A percentile compares a stretch with the other conserved stretches of the same genome.
phyloP scores from a whole-genome alignment of 164 flowering plant species.

The Macadamia integrifolia region DNA sequence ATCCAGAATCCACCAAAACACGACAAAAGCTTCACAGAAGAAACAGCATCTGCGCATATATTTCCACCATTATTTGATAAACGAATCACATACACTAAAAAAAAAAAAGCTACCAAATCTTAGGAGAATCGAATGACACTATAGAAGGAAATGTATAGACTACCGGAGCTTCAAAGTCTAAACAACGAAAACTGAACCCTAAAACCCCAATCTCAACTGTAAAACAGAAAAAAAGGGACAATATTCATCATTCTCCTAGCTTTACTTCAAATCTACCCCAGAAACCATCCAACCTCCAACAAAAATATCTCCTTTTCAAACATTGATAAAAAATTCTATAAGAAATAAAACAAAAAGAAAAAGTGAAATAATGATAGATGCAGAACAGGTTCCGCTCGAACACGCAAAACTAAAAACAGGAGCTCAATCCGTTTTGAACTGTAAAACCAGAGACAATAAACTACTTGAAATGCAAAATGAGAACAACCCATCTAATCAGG shows the following conservation, averaged over 20 bases:
- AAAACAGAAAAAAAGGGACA: conserved; percentile 12
- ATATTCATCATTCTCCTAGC: conserved; percentile 27
- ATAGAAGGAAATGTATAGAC: neutral
- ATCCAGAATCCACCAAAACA: conserved; percentile 1
- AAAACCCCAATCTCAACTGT: conserved; percentile 5
- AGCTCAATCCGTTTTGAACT: conserved; percentile 9
- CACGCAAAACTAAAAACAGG: conserved; percentile 15
- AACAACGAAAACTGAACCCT: conserved; percentile 6
- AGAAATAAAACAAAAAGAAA: neutral
- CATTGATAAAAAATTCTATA: neutral
- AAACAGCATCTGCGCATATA: conserved; percentile 23
- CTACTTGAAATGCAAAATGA: conserved; percentile 19
- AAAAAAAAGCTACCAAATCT: neutral
- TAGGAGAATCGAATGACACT: neutral
- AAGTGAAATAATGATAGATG: neutral
- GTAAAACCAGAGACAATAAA: conserved; percentile 15
- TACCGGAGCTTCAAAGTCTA: neutral
- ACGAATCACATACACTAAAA: conserved; percentile 3
- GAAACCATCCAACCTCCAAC: conserved; percentile 23
- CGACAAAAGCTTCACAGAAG: conserved; percentile 10
- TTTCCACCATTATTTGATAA: conserved; percentile 1
- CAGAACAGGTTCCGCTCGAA: conserved; percentile 4
- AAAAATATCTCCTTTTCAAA: conserved; percentile 9
- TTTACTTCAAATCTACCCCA: conserved; percentile 51
- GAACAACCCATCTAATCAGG: conserved; percentile 18